Conservation (phyloP, 768 basidiomycete species). For the Mycena haematopus region DNA sequence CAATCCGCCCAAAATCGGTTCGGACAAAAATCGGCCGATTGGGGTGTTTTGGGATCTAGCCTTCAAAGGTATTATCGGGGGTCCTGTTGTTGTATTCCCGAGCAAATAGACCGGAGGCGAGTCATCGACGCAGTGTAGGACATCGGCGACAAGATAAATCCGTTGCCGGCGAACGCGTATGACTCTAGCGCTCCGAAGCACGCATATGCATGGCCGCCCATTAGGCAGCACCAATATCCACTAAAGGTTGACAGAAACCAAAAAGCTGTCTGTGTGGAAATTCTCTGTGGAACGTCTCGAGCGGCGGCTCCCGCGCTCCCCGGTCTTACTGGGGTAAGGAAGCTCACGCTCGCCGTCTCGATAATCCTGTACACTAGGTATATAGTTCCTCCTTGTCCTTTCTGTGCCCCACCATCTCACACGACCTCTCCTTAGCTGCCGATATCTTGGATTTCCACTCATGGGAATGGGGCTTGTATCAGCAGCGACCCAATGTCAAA, state of each 20-base stretch:
- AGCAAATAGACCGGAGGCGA: not conserved
- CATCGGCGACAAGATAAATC: not conserved
- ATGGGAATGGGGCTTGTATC: constrained; percentile 9
- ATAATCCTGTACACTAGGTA: not conserved
- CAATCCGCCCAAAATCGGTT: too few species aligned
- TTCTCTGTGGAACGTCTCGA: constrained; percentile 1
- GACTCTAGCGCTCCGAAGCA: too few species aligned
- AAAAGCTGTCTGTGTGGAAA: not conserved
- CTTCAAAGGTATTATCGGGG: too few species aligned
- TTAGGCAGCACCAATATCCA: not conserved
- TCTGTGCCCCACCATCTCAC: not conserved
- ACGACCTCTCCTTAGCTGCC: not conserved
- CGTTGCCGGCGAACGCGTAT: not conserved
- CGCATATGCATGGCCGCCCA: not conserved
- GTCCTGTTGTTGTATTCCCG: too few species aligned
- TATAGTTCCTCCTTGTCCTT: not conserved
- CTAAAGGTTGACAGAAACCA: not conserved
- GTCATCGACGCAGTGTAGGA: not conserved
- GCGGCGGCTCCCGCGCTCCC: not conserved
- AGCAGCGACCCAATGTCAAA: not conserved
- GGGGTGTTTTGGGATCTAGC: too few species aligned
- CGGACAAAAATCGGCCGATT: too few species aligned
- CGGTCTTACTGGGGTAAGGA: not conserved
- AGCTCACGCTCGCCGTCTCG: not conserved
- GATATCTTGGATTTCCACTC: not conserved